Base-by-base conservation (phyloP, 371 early-diverging fungal genomes). In the Lichtheimia ramosa region DNA sequence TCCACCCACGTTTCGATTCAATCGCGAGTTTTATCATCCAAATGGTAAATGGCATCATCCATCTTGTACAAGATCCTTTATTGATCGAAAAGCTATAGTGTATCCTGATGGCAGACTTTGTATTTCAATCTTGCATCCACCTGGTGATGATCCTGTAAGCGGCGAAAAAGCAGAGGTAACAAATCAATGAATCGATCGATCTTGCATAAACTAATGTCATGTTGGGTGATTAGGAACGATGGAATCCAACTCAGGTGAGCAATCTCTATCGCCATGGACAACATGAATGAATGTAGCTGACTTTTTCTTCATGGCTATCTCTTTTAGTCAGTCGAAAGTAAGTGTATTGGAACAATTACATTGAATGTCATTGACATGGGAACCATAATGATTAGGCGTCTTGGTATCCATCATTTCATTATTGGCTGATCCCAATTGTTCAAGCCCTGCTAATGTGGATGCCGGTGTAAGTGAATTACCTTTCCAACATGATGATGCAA, bases 381-480 rank as follows among this genome's bases (percentile, higher is more conserved):
- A 24, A 27, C 43, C n/a, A 55, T 43, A 28, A n/a, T 20, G 14
- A 49, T 12, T 62, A 77, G 83, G 83, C 70, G 95, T 99, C 54
- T 69, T 97, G 63, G 75, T 97, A 39, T 89, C 90, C 1, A 95
- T 99, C 14, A 87, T 96, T 18, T 87, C 87, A 62, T 85, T 99
- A 81, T 79, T 99, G 41, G 92, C 93, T 16, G 96, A 96, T 69
- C 99, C 99, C 16, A 99, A 99, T 71, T 94, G 91, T 71, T 93
- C 95, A 68, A 91, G 92, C 74, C 93, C 94, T 24, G 99, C 98
- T 3, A 96, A 96, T 71, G 86, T 96, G 24, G 83, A 82, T 71
- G 87, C 73, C 43, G 85, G 73, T 59, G 86, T 81, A 86, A 75
- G 69, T 71, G 61, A 43, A 6, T 8, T 7, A 27, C 34, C 34